phyloP scores from a whole-genome alignment of 495 filamentous ascomycete species.

The Aspergillus steynii region DNA sequence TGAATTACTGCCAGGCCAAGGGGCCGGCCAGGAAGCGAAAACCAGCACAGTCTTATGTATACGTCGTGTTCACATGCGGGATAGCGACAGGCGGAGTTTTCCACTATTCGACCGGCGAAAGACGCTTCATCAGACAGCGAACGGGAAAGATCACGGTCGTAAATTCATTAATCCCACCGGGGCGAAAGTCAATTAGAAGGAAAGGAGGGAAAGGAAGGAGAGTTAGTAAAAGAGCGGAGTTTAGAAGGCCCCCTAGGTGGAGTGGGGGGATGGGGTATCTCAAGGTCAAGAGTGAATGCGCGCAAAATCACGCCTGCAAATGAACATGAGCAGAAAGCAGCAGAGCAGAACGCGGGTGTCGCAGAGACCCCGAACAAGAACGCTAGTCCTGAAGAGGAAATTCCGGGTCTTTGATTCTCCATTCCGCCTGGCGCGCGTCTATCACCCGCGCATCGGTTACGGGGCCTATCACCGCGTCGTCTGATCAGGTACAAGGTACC shows the following conservation, averaged over 20 bases:
- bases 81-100: slow-evolving; percentile 46
- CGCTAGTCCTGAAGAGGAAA: slow-evolving; percentile 41
- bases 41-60: slow-evolving; percentile 31
- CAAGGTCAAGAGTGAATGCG: slow-evolving; percentile 60
- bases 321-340: slow-evolving; percentile 33
- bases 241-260: slow-evolving; percentile 35
- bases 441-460: slow-evolving; percentile 3
- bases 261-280: slow-evolving; percentile 53
- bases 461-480: slow-evolving; percentile 6
- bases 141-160: slow-evolving; percentile 27
- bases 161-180: slow-evolving; percentile 36
- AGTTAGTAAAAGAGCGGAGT: slow-evolving; percentile 49
- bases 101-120: slow-evolving; percentile 48
- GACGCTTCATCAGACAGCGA: slow-evolving; percentile 33
- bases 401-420: slow-evolving; percentile 32
- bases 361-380: slow-evolving; percentile 45
- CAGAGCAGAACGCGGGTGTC: slow-evolving; percentile 38
- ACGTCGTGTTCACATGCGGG: slow-evolving; percentile 48
- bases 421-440: slow-evolving; percentile 22
- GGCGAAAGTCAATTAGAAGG: slow-evolving; percentile 61
- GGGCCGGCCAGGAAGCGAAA: slow-evolving; percentile 40
- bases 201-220: slow-evolving; percentile 39
- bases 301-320: slow-evolving; percentile 35
- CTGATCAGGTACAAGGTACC: background rate
- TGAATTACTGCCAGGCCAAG: slow-evolving; percentile 41